Base-by-base conservation (phyloP, 257 asterid genomes). In the Anisodus acutangulus region DNA sequence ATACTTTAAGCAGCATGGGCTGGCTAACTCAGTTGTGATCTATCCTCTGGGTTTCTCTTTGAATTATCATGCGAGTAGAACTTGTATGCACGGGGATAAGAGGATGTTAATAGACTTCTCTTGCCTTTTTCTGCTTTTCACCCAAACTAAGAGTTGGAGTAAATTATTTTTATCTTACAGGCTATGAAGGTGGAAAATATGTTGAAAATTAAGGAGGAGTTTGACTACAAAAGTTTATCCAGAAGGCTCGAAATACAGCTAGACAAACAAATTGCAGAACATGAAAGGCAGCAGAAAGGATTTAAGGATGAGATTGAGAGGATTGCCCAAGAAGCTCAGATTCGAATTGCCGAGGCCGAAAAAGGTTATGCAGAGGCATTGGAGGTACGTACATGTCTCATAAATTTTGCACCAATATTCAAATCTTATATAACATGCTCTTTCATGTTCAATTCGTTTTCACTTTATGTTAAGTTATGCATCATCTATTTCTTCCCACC, bases 151-250 rank as follows among this genome's bases (percentile, higher is more conserved):
- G 78, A 35, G 62, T 62, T 63, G 78, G 63, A 68, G 62, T 68
- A 51, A 69, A 41, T 10, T 37, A 58, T 22, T 71, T 70, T 26
- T 71, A 43, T 74, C 43, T 70, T 85, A 60, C 95, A 95, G 98
- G 98, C 98, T 70, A 92, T 93, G 97, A 95, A 95, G 89, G 97
- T 95, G 74, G 97, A 94, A 92, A 94, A 94, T 85, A 93, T 91
- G 98, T 84, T 94, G 86, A 94, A 92, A 89, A 84, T 93, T 53
- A 94, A 93, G 86, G 97, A 93, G 89, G 97, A 93, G 88, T 94
- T 92, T 88, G 98, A 94, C 88, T 94, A 93, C 89, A 93, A 91
- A 90, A 91, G 95, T 88, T 93, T 92, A 84, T 91, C 97, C n/a
- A 90, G 95, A 90, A 91, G 90, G 88, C 97, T 95, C 84, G 97